Base-by-base conservation (phyloP, 2,329 filamentous ascomycete genomes). In the Aspergillus tubingensis region DNA sequence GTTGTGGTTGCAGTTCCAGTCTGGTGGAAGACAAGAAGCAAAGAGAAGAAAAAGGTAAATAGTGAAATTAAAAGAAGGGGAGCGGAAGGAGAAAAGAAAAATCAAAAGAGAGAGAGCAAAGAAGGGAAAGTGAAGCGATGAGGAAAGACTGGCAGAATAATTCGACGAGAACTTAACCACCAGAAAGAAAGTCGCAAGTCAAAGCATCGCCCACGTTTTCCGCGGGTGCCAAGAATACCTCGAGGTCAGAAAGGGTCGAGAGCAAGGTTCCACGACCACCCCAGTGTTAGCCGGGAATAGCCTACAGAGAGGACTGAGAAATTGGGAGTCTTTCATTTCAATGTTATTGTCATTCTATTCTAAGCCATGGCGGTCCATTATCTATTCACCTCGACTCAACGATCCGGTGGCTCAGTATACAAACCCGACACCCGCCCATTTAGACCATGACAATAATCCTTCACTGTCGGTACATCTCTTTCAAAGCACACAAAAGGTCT, bases 221-320 rank as follows among this genome's bases (percentile, higher is more conserved):
- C 57, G 57, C 63, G 62, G 59, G 59, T 60, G 66, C 63, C 60
- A 68, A 66, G 65, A 62, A 57, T 55, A 54, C 44, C 39, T 57
- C 43, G 49, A 55, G 55, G 51, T 51, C 36, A 43, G 43, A 50
- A 57, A 48, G 17, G 39, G 36, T 41, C 39, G 44, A 61, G 48
- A 61, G 25, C 43, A 50, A 44, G 54, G 52, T 43, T 32, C 15
- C 38, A 51, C 32, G 32, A 36, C 32, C 32, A 36, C 32, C 27
- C 32, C 32, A 36, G 32, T 36, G 32, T 36, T 13, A 36, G 32
- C 32, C 32, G 32, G 32, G 11, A 13, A 36, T 36, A 36, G 10
- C 32, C 11, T 36, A 13, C 32, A 13, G 32, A 36, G 32, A 36
- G 32, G 11, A 36, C 32, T 36, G 32, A 36, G 32, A 36, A 2